Percentiles rank a stretch among this genome's conserved stretches.
Conservation (phyloP, 805 yeast genomes). For the Candida schatavii region DNA sequence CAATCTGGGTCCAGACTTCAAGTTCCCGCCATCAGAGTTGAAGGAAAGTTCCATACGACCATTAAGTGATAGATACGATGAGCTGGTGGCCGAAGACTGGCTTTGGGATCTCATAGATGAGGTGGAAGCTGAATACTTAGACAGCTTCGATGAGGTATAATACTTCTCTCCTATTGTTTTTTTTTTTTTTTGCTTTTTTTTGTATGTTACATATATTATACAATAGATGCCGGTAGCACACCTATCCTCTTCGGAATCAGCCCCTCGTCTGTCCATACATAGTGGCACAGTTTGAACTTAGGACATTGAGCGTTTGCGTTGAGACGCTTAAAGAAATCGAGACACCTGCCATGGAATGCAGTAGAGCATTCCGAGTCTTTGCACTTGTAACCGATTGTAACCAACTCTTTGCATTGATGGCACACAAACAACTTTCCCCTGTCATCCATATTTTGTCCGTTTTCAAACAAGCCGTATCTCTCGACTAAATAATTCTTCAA, state of each 20-base stretch:
- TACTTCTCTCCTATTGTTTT: too few species aligned
- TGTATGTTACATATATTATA: constrained; percentile 21
- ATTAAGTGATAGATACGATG: constrained; percentile 59
- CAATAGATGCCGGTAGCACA: constrained; percentile 19
- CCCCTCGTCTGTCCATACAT: not conserved
- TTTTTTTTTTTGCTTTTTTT: too few species aligned
- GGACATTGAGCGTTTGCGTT: constrained; percentile 25
- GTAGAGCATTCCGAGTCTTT: constrained; percentile 27
- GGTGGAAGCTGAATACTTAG: constrained; percentile 60
- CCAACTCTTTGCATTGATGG: constrained; percentile 49
- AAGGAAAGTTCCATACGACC: constrained; percentile 40
- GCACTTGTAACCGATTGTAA: constrained; percentile 51
- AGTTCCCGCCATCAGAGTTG: constrained; percentile 38
- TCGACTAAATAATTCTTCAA: constrained; percentile 43
- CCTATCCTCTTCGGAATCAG: constrained; percentile 17
- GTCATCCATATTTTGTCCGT: constrained; percentile 14
- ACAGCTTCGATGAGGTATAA: constrained; percentile 33
- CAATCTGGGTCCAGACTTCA: constrained; percentile 66
- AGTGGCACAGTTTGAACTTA: constrained; percentile 16
- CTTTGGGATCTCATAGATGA: constrained; percentile 86
- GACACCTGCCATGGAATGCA: constrained; percentile 51
- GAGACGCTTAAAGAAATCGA: constrained; percentile 27
- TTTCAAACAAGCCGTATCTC: constrained; percentile 34
- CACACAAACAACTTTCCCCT: constrained; percentile 46
- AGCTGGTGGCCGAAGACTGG: constrained; percentile 74